These are phyloP conservation scores for Fusarium coicis DNA, from an alignment of 2,329 filamentous ascomycete species.

Conservation along the genomic window DNA sequence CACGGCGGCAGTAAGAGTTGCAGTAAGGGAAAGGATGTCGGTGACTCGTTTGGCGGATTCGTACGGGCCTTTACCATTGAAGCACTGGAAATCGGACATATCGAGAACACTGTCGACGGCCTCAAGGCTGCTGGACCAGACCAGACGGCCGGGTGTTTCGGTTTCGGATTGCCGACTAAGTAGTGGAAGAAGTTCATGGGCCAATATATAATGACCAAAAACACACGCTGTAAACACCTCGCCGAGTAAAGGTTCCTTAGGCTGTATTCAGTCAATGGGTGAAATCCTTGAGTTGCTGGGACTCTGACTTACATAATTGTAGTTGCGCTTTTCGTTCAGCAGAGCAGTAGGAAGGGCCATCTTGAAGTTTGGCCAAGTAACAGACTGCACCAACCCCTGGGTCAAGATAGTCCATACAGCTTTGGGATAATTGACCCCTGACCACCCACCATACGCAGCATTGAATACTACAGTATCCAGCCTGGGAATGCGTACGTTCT, in stretches of 20 bases:
- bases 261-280: constrained; percentile 52
- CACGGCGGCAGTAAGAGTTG: constrained; percentile 70
- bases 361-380: constrained; percentile 85
- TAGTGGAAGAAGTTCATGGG: constrained; percentile 81
- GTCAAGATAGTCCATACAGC: constrained; percentile 67
- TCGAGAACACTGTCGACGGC: constrained; percentile 66
- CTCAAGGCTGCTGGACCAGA: constrained; percentile 91
- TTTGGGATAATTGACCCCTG: constrained; percentile 75
- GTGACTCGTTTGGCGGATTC: constrained; percentile 89
- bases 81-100: constrained; percentile 79
- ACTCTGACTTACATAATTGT: constrained; percentile 48
- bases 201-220: constrained; percentile 93
- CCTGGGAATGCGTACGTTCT: constrained; percentile 68
- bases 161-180: constrained; percentile 62
- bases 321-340: constrained; percentile 53
- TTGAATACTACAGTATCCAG: constrained; percentile 87
- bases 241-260: constrained; percentile 70
- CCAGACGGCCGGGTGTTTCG: constrained; percentile 70
- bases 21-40: constrained; percentile 82
- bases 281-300: neutral
- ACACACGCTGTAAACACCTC: constrained; percentile 91
- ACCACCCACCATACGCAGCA: constrained; percentile 89
- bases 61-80: constrained; percentile 74
- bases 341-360: constrained; percentile 62
- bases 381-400: constrained; percentile 70